Base-by-base conservation (phyloP, 805 yeast species). In the Wickerhamiella spandovensis region DNA sequence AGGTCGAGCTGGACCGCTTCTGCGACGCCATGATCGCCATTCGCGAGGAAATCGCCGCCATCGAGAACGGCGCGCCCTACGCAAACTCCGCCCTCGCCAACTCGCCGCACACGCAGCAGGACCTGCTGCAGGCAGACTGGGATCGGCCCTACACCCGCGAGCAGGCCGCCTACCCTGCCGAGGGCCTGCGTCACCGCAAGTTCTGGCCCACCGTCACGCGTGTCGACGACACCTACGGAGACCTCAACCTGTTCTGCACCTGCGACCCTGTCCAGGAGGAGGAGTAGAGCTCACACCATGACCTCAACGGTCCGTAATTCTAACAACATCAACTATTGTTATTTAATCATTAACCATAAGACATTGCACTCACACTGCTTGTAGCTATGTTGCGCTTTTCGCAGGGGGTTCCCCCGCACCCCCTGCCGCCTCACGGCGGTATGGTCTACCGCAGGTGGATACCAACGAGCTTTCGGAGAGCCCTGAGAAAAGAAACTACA, bases 141-240 rank as follows among this genome's bases (percentile, higher is more conserved):
- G 46, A 68, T 70, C 78, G 98, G 65, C 94, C 95, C 1, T 92
- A 92, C 69, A 75, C 95, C 1, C 78, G 97, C 62, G 94, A 85
- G 63, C 80, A 81, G 66, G 98, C 98, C 8, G 97, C 92, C 13
- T 92, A 79, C 66, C 97, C 98, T 47, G 72, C 87, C 52, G 77
- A 82, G n/a, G 78, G 73, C 62, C 74, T 92, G 64, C 78, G 75
- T 61, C 68, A 72, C 23, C 73, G 81, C 66, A 92, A 92, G 68
- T 84, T 88, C 64, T 92, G 98, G 98, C 97, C 98, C 38, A 74
- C 88, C 0, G 97, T 89, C 43, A 76, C 95, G 10, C 79, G 98
- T 67, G 76, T 90, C 49, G 95, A 92, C 64, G 98, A 92, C 64
- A 83, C 94, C 3, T 90, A 82, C 60, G 98, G 98, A 56, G 98